Evolutionary conservation across 2,329 filamentous ascomycete genomes (phyloP), one percentile per base, ranked within the genome.

Genomic region (Pseudofabraea citricarpa): DNA sequence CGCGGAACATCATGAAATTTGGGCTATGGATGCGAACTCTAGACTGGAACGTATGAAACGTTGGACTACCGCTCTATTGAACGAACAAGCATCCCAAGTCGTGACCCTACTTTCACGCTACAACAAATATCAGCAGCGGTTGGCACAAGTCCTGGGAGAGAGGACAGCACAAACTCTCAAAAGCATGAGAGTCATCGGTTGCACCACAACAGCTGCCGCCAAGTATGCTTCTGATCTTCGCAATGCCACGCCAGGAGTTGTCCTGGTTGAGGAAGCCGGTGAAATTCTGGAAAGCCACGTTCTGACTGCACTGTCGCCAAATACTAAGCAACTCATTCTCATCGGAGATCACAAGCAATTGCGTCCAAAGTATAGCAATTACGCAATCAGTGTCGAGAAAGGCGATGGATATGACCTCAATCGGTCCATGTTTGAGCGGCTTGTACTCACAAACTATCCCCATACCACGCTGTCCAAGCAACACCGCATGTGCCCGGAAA

Each of bases 291-390:
- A 89, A 57, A 71, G 72, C 2, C 84, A 88, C 50, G 67, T 85
- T 2, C 60, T 88, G 1, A 75, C 83, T 0, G 75, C 84, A 0
- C 53, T 88, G 44, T 66, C 69, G 0, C 58, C 72, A 0, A 61
- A 70, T 0, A 76, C 76, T 0, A 73, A 84, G 46, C 81, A 88
- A 29, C 57, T 87, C 1, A 72, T 88, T 0, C 60, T 87, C 2
- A 88, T 89, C 9, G 85, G 85, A 0, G 85, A 89, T 42, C 84
- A 89, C 56, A 75, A 83, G 43, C 85, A 89, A 49, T 70, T 89
- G 0, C 75, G 83, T 0, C 85, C 85, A 0, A 86, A 87, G 52
- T 69, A 78, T 42, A 81, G 75, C 41, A 39, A 21, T 41, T 86
- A 80, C 50, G 62, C 58, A 0, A 59, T 89, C 0, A 78, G 70